Base-by-base conservation (phyloP, 2,329 filamentous ascomycete genomes). In the Verticillium nubilum region DNA sequence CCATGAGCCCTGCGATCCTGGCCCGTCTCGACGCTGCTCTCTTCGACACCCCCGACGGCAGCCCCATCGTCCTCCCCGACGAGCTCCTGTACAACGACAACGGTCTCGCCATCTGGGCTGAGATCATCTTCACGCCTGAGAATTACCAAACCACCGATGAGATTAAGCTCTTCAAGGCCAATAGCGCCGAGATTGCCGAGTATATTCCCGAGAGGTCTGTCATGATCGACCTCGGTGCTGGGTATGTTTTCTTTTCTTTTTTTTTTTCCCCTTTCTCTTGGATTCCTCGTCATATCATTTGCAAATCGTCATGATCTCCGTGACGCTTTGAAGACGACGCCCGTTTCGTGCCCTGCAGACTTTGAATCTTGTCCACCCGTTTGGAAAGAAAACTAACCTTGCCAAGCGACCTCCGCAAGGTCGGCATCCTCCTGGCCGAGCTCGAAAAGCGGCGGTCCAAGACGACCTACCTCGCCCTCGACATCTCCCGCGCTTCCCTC, bases 131-230 rank as follows among this genome's bases (percentile, higher is more conserved):
- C 61, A 74, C 68, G 0, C 64, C 67, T 1, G 69, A 75, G 47
- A 76, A 75, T 60, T 77, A 77, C 60, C 75, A 77, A 60, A 75
- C 75, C 2, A 69, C 72, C 29, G 75, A 77, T 35, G 75, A 77
- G 65, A 74, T 73, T 23, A 65, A 62, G 7, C 62, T 77, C 2
- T 72, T 77, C 33, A 64, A 74, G 35, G 58, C 63, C 55, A 66
- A 76, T 62, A 74, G 73, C 6, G 57, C 62, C n/a, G 69, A 74
- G 2, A 69, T 77, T 59, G 71, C 71, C n/a, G 65, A 64, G 13
- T 61, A 74, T 28, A 59, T 68, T 23, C 60, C 66, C 12, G 13
- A 61, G 1, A 69, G 69, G 13, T 68, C 72, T 37, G 73, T 72
- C 47, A 68, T 77, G 61, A 64, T 77, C 58, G 75, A 77, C 60